A percentile compares a stretch with the other conserved stretches of the same genome.
These are phyloP conservation scores for Lipomyces orientalis DNA, from an alignment of 805 yeast species.

Conservation along the genomic window DNA sequence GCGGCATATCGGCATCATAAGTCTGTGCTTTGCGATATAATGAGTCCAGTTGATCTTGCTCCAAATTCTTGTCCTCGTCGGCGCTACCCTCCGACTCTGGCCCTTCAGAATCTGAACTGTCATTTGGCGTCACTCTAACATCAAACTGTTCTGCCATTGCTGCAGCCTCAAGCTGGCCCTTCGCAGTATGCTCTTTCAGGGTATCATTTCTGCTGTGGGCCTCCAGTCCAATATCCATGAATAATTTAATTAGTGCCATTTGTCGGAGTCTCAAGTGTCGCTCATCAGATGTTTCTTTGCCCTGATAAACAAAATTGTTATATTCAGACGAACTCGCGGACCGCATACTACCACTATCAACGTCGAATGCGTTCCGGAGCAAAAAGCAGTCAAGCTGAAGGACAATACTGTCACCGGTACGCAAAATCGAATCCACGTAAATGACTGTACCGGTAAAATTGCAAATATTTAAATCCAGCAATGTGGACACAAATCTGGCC, in stretches of 20 bases:
- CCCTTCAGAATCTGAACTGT: constrained; percentile 39
- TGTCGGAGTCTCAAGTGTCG: constrained; percentile 58
- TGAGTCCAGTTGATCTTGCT: constrained; percentile 73
- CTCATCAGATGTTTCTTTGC: constrained; percentile 62
- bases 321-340: background rate
- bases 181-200: constrained; percentile 13
- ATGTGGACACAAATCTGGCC: constrained; percentile 68
- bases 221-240: constrained; percentile 53
- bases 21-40: constrained; percentile 77
- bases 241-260: constrained; percentile 59
- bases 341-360: background rate
- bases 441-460: constrained; percentile 63
- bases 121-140: constrained; percentile 20
- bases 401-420: constrained; percentile 77
- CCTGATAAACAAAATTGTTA: constrained; percentile 38
- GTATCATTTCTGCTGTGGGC: constrained; percentile 27
- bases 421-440: constrained; percentile 61
- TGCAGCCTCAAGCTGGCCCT: constrained; percentile 28
- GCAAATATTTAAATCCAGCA: constrained; percentile 62
- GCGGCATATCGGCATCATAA: constrained; percentile 61
- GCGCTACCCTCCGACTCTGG: constrained; percentile 27
- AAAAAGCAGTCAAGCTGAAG: constrained; percentile 73
- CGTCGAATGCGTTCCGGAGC: constrained; percentile 28
- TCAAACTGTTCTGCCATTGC: constrained; percentile 37
- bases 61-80: constrained; percentile 51